Percentiles rank a stretch among this genome's conserved stretches.
These are phyloP conservation scores for Lichina pygmaea DNA, from an alignment of 495 filamentous ascomycete genomes.

Conservation along the genomic window DNA sequence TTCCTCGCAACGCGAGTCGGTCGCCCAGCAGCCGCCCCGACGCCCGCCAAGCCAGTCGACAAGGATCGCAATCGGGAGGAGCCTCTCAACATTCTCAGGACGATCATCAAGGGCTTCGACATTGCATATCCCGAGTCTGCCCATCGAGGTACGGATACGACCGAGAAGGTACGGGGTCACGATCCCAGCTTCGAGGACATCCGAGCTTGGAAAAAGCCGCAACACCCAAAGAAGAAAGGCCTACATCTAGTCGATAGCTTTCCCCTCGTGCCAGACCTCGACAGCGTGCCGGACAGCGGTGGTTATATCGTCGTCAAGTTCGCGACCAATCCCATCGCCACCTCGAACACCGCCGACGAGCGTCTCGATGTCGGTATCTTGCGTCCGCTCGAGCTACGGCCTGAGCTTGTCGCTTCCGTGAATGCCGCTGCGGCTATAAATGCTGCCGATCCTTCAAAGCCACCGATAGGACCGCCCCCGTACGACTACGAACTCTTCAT, in stretches of 20 bases:
- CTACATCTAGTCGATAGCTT: slow-evolving; percentile 53
- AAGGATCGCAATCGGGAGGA: slow-evolving; percentile 33
- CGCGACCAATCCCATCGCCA: slow-evolving; percentile 44
- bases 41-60: slow-evolving; percentile 11
- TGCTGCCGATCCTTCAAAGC: slow-evolving; percentile 33
- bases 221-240: slow-evolving; percentile 61
- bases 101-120: slow-evolving; percentile 67
- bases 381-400: slow-evolving; percentile 26
- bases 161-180: slow-evolving; percentile 23
- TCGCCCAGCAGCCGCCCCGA: not conserved
- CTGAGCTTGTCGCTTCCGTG: slow-evolving; percentile 14
- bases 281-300: slow-evolving; percentile 64
- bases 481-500: slow-evolving; percentile 70
- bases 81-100: slow-evolving; percentile 54
- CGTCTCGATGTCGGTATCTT: slow-evolving; percentile 63
- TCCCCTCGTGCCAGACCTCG: slow-evolving; percentile 67
- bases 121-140: slow-evolving; percentile 43
- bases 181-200: slow-evolving; percentile 26
- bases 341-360: slow-evolving; percentile 35
- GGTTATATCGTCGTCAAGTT: slow-evolving; percentile 79
- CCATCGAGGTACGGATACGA: slow-evolving; percentile 23
- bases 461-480: slow-evolving; percentile 28
- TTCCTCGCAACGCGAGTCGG: slow-evolving; percentile 7
- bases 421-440: slow-evolving; percentile 28
- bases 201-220: slow-evolving; percentile 44